These are phyloP conservation scores for Miscanthus lutarioriparius DNA, from an alignment of 176 grass and related monocot species.

Conservation along the genomic window DNA sequence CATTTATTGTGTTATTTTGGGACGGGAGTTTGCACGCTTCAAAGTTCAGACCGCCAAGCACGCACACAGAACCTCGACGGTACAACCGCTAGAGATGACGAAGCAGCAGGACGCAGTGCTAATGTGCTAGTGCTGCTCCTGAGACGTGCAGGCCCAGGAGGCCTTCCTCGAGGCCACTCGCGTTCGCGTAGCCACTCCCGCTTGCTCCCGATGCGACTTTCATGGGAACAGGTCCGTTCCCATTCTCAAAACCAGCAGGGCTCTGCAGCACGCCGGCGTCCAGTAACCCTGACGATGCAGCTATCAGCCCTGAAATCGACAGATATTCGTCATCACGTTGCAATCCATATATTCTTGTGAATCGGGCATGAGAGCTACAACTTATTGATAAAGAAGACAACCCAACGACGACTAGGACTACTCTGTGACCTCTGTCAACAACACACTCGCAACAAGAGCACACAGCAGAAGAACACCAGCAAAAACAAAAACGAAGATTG, in stretches of 20 bases:
- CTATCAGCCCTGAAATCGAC: neutral
- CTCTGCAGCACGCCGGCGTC: neutral
- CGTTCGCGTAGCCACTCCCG: neutral
- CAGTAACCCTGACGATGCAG: neutral
- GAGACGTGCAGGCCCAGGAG: neutral
- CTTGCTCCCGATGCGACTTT: neutral
- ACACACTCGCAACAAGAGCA: too few relatives aligned
- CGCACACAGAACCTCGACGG: neutral
- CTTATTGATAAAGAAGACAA: too few relatives aligned
- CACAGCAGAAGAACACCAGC: too few relatives aligned
- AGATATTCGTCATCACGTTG: neutral
- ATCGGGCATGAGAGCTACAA: too few relatives aligned
- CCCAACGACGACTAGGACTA: too few relatives aligned
- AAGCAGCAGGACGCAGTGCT: neutral
- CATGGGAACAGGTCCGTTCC: neutral
- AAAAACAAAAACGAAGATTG: too few relatives aligned
- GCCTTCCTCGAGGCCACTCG: neutral
- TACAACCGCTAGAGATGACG: neutral
- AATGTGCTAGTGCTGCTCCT: neutral
- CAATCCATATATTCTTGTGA: too few relatives aligned
- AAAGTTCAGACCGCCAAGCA: neutral
- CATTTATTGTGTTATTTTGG: too few relatives aligned
- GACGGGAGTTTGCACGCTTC: too few relatives aligned
- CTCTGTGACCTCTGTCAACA: too few relatives aligned
- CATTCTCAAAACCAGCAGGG: neutral